A percentile compares a stretch with the other conserved stretches of the same genome.
Evolutionary conservation across 2,329 filamentous ascomycete genomes (phyloP).

Genomic region (Huntiella moniliformis): DNA sequence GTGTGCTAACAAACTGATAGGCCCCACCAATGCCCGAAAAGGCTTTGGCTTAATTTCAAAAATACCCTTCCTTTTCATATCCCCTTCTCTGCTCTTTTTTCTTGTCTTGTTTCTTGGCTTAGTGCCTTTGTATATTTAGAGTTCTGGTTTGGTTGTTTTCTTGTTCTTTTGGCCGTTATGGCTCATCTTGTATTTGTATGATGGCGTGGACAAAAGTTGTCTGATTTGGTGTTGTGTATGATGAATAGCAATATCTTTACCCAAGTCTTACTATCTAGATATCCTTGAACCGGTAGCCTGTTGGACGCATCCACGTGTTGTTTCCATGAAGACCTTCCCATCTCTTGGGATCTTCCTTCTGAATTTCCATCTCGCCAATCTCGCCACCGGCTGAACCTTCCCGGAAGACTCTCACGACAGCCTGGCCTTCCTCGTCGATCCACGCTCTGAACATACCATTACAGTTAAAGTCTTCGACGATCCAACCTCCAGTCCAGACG

Average conservation of each 20-base stretch:
- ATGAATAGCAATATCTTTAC: too few relatives aligned
- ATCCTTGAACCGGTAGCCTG: conserved; percentile 9
- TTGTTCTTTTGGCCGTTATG: conserved; percentile 5
- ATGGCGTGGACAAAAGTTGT: neutral
- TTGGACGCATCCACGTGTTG: conserved; percentile 5
- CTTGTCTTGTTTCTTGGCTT: neutral
- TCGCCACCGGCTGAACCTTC: conserved; percentile 6
- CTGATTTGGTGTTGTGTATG: neutral
- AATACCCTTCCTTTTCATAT: neutral
- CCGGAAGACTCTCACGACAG: conserved; percentile 31
- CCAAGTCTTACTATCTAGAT: neutral
- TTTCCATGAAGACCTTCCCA: conserved; percentile 3
- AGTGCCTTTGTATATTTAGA: conserved; percentile 9
- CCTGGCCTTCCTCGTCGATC: conserved; percentile 41
- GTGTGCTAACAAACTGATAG: conserved; percentile 8
- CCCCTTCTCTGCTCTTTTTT: neutral
- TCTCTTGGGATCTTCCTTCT: conserved; percentile 3
- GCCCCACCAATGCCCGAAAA: conserved; percentile 18
- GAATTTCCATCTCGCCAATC: conserved; percentile 3
- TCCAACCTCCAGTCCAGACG: conserved; percentile 26
- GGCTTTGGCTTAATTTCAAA: conserved; percentile 17
- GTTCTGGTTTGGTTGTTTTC: conserved; percentile 8
- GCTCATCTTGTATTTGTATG: conserved; percentile 9
- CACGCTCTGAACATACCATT: conserved; percentile 77
- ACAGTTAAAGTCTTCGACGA: conserved; percentile 68